Percentiles rank a stretch among this genome's conserved stretches.
These are phyloP conservation scores for Caryopteris hybrid DNA, from an alignment of 305 asterid genomes.

Conservation along the genomic window DNA sequence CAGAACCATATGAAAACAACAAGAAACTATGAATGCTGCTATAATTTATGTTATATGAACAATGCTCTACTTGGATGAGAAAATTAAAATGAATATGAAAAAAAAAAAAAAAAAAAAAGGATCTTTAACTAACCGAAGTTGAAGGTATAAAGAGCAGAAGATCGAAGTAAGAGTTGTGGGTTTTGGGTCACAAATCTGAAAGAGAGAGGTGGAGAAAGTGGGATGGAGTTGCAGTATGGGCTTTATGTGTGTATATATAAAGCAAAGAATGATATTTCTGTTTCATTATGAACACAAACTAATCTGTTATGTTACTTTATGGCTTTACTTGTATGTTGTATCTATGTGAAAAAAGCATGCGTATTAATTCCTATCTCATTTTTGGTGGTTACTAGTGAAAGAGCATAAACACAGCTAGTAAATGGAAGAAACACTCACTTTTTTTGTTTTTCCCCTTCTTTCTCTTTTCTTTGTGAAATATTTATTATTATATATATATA, in stretches of 20 bases:
- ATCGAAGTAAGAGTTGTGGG: conserved; percentile 6
- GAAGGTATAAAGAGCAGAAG: conserved; percentile 7
- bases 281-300: conserved; percentile 4
- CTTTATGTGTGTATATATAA: conserved; percentile 39
- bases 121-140: conserved; percentile 17
- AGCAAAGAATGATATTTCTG: conserved; percentile 21
- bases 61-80: too few species aligned
- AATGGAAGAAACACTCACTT: conserved; percentile 19
- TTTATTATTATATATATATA: too few species aligned
- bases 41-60: too few species aligned
- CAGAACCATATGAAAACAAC: too few species aligned
- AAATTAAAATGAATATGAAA: too few species aligned
- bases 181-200: conserved; percentile 28
- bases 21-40: too few species aligned
- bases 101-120: too few species aligned
- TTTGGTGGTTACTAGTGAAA: conserved; percentile 26
- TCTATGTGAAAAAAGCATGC: conserved; percentile 18
- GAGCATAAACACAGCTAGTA: conserved; percentile 16
- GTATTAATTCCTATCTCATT: conserved; percentile 22
- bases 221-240: conserved; percentile 38
- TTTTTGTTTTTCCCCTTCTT: background rate
- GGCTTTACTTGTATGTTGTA: conserved; percentile 15
- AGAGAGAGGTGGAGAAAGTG: conserved; percentile 42
- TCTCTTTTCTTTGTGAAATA: too few species aligned
- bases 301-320: conserved; percentile 8